Base-by-base conservation (phyloP, 345 rosid species). In the Cardamine occulta region DNA sequence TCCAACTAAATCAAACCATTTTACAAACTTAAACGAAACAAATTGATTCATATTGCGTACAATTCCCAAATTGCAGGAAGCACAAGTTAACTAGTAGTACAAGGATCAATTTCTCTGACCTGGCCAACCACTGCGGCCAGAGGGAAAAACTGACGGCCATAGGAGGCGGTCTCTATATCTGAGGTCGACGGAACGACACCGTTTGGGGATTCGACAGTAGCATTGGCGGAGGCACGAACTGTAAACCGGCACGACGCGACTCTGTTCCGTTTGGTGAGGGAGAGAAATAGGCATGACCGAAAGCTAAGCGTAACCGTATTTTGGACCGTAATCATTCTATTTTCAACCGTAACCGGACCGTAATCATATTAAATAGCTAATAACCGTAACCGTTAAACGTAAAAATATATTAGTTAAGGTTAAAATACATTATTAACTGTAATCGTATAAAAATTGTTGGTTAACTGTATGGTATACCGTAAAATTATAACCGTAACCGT, bases 121-220 rank as follows among this genome's bases (percentile, higher is more conserved):
- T 94, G 98, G 45, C 97, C 95, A 69, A 94, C 95, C 6, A 94
- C 96, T 35, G 97, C 98, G 53, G 97, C 98, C 21, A 94, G 63
- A 59, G 97, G 97, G 78, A 94, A 94, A 85, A 53, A 88, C 83
- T 74, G 89, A 26, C 97, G 72, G 14, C 98, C 97, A 57, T 84
- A 90, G 54, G 86, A 77, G 58, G 82, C 26, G 21, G 48, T 77
- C 2, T 81, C 84, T 28, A 12, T 73, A 59, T 74, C 66, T 12
- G 82, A 49, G 29, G 54, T 73, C 2, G 79, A 52, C 15, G 79
- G 29, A 48, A 87, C 84, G 31, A 82, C 84, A 26, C 95, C 97
- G 59, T 89, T 86, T 3, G 83, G 74, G 15, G 90, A 82, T 23
- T 84, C 86, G 4, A 84, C 53, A 54, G 51, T 68, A 5, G 74